These are phyloP conservation scores for Oxytropis ochrocephala DNA, from an alignment of 306 rosid genomes.

Conservation along the genomic window DNA sequence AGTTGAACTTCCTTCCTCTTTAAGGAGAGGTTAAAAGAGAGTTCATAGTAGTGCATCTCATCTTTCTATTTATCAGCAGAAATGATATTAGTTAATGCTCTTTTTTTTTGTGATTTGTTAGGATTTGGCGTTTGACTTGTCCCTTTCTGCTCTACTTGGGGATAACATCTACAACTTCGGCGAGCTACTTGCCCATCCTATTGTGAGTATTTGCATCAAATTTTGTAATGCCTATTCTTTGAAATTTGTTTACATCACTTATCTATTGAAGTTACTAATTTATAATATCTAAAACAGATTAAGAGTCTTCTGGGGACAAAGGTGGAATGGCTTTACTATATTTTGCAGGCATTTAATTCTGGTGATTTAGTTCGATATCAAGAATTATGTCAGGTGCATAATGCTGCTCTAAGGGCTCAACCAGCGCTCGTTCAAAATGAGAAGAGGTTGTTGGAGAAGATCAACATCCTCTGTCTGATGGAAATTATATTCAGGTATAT, in stretches of 20 bases:
- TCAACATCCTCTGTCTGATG: conserved; percentile 97
- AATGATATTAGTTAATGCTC: conserved; percentile 3
- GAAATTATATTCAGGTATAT: conserved; percentile 94
- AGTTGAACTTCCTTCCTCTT: neutral
- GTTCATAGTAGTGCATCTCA: neutral
- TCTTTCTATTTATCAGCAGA: neutral
- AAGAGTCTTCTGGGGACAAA: conserved; percentile 83
- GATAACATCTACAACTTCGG: conserved; percentile 99
- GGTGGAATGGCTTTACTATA: conserved; percentile 99
- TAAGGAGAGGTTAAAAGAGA: neutral
- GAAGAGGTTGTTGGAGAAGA: conserved; percentile 83
- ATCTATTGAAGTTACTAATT: neutral
- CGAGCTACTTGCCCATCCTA: conserved; percentile 96
- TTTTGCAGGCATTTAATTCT: conserved; percentile 89
- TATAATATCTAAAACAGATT: conserved; percentile 42
- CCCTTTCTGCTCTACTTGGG: conserved; percentile 95
- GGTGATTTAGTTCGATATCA: conserved; percentile 92
- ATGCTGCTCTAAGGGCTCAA: conserved; percentile 83
- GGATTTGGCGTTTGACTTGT: conserved; percentile 97
- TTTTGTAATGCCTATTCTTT: neutral
- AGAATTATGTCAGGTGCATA: conserved; percentile 86
- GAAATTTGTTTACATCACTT: neutral
- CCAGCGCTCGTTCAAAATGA: conserved; percentile 94
- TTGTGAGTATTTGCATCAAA: conserved; percentile 47
- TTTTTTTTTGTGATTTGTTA: conserved; percentile 22